These are phyloP conservation scores for Trichosporon ovoides DNA, from an alignment of 1,284 basidiomycete species.

Conservation along the genomic window DNA sequence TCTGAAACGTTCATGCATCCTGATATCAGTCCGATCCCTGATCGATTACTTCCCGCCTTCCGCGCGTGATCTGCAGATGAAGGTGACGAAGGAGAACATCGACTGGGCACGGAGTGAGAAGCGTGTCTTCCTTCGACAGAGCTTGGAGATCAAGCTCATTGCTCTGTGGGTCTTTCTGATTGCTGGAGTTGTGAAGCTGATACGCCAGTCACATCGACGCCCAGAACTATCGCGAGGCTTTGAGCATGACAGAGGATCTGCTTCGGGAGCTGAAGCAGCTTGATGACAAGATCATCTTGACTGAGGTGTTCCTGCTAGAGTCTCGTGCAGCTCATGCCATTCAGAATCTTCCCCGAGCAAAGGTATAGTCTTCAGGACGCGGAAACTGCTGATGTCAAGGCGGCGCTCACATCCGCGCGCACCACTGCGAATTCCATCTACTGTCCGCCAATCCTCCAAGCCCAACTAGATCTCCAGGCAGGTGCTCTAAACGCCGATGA, in stretches of 20 bases:
- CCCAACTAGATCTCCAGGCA: conserved; percentile 84
- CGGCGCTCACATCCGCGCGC: conserved; percentile 82
- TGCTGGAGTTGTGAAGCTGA: not conserved
- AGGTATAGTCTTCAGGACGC: conserved; percentile 53
- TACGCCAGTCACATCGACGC: conserved; percentile 66
- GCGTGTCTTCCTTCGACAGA: conserved; percentile 92
- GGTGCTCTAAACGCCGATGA: conserved; percentile 93
- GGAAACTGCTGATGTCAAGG: conserved; percentile 51
- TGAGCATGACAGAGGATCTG: conserved; percentile 75
- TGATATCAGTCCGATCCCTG: conserved; percentile 69
- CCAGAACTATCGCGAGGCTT: conserved; percentile 69
- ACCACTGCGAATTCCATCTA: conserved; percentile 97
- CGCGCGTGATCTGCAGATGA: conserved; percentile 73
- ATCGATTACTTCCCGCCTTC: conserved; percentile 82
- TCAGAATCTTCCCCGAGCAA: conserved; percentile 89
- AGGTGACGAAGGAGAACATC: conserved; percentile 82
- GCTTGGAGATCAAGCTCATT: conserved; percentile 83
- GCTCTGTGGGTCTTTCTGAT: conserved; percentile 58
- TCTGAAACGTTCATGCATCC: not conserved
- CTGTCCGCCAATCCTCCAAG: conserved; percentile 89
- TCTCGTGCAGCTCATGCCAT: conserved; percentile 84
- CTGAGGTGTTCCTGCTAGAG: conserved; percentile 92
- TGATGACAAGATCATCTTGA: conserved; percentile 97
- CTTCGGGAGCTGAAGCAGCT: conserved; percentile 85
- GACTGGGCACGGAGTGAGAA: conserved; percentile 89